Evolutionary conservation across 2,329 filamentous ascomycete genomes (phyloP).

Genomic region (Diaporthe nobilis): DNA sequence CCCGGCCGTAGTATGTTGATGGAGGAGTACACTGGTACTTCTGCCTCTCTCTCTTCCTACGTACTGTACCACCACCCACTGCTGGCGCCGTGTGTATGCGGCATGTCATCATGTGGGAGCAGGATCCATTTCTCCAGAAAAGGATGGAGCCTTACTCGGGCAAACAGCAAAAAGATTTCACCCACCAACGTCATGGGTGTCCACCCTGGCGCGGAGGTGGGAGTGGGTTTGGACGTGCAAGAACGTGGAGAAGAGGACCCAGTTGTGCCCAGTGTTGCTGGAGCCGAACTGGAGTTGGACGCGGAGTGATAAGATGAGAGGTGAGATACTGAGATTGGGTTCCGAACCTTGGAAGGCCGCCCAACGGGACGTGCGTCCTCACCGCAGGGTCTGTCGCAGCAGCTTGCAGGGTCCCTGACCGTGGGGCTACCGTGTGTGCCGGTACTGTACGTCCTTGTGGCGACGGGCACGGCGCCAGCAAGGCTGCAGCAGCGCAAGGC

Average conservation of each 20-base stretch:
- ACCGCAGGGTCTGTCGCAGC: constrained; percentile 16
- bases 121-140: constrained; percentile 36
- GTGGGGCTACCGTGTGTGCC: constrained; percentile 27
- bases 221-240: constrained; percentile 32
- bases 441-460: not conserved
- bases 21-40: constrained; percentile 10
- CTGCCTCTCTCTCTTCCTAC: not conserved
- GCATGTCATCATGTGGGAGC: constrained; percentile 35
- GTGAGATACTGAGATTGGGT: constrained; percentile 35
- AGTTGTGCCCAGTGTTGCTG: constrained; percentile 30
- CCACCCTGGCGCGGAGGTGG: constrained; percentile 40
- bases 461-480: constrained; percentile 31
- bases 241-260: constrained; percentile 40
- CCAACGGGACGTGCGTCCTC: constrained; percentile 29
- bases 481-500: not conserved
- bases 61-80: not conserved
- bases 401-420: not conserved
- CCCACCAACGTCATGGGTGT: constrained; percentile 40
- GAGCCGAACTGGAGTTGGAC: constrained; percentile 37
- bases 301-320: constrained; percentile 41
- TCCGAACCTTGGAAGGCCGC: constrained; percentile 12
- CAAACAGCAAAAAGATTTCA: constrained; percentile 41
- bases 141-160: constrained; percentile 37
- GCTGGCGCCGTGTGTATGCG: constrained; percentile 5
- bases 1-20: not conserved